These are phyloP conservation scores for Lipomyces sp. DNA, from an alignment of 805 yeast species.

Conservation along the genomic window DNA sequence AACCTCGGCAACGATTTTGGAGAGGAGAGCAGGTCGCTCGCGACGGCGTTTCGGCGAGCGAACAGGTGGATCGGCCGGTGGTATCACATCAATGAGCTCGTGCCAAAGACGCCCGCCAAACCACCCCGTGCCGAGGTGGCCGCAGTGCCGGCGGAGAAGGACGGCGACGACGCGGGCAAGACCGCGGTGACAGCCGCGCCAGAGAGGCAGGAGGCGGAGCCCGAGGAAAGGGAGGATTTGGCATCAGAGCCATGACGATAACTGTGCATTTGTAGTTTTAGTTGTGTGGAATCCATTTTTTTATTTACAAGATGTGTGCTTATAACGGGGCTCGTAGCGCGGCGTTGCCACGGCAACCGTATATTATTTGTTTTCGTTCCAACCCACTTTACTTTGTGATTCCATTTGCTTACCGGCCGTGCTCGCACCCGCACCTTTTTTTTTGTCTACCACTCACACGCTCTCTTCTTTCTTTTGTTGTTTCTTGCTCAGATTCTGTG, in stretches of 20 bases:
- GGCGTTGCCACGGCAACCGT: background rate
- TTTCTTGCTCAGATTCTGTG: too few species aligned
- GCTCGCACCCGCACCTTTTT: background rate
- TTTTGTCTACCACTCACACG: background rate
- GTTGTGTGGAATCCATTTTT: too few species aligned
- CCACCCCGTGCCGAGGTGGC: background rate
- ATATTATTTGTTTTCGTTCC: background rate
- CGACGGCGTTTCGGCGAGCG: constrained; percentile 32
- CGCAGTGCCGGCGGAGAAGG: background rate
- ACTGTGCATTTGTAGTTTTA: too few species aligned
- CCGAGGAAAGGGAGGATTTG: too few species aligned
- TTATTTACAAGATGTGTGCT: background rate
- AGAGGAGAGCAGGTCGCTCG: constrained; percentile 31
- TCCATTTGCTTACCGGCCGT: background rate
- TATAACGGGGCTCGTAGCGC: constrained; percentile 1
- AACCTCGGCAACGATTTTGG: constrained; percentile 32
- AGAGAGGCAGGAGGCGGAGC: background rate
- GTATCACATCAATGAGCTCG: constrained; percentile 14
- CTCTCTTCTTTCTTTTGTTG: constrained; percentile 5
- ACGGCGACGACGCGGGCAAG: background rate
- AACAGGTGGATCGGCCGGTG: constrained; percentile 33
- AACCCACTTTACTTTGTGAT: background rate
- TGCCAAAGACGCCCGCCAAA: background rate
- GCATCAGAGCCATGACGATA: too few species aligned
- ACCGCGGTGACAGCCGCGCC: background rate